Evolutionary conservation across 305 asterid genomes (phyloP), one percentile per base, ranked within the genome.

Genomic region (Solanum aculeatissimum): DNA sequence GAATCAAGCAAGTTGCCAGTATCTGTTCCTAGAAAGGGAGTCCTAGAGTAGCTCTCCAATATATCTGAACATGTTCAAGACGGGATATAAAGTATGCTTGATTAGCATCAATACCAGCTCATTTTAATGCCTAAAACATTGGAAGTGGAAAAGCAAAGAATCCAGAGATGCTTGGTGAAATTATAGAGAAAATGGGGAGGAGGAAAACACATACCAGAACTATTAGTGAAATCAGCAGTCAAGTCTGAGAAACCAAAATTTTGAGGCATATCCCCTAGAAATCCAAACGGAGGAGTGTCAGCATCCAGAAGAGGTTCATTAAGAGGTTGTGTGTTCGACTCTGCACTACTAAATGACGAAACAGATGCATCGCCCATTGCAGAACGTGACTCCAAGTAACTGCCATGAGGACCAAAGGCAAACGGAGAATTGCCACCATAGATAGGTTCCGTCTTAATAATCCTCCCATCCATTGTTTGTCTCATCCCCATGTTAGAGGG

Each of bases 361-460:
- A 92, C 92, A 83, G 97, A 87, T 42, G 94, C 91, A 89, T 93
- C 94, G 27, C 93, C 94, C 91, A 93, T 84, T 86, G 91, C 83
- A 60, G 94, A 87, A 84, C 91, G 90, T 38, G 92, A 86, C 82
- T 92, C 98, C 86, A 94, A 83, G 85, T 87, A 85, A 85, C 90
- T 93, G 89, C 89, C 89, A 63, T 89, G 93, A 35, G 88, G 90
- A 66, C 89, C 90, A 88, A 90, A 90, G 85, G 90, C 86, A 62
- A 92, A 94, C 84, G 89, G 89, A 8, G 93, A 92, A 90, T 86
- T 85, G 81, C 93, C 95, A 81, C 88, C 92, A 89, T 81, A 91
- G 75, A 92, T 91, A 43, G 92, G 88, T 90, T 93, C 96, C 35
- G 95, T 79, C 88, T 92, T 93, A 63, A 93, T 88, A 51, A 90